Percentiles rank a stretch among this genome's conserved stretches.
These are phyloP conservation scores for Thelephora ganbajun DNA, from an alignment of 768 basidiomycete species.

Conservation along the genomic window DNA sequence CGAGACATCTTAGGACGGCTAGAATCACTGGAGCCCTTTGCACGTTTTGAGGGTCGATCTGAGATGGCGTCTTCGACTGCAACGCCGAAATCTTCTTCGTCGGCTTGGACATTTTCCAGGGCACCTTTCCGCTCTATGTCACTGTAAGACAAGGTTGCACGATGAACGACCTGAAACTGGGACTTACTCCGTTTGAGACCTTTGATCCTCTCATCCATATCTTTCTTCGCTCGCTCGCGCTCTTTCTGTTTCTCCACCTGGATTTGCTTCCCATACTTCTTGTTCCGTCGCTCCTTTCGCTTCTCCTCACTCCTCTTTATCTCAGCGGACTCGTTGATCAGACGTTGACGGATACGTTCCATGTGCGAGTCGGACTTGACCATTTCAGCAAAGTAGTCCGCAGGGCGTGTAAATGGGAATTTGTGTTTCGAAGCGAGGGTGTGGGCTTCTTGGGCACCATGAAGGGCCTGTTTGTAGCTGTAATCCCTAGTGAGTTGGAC, in stretches of 20 bases:
- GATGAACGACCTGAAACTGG: neutral
- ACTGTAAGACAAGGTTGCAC: too few species aligned
- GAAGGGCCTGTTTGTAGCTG: conserved; percentile 93
- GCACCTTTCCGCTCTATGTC: conserved; percentile 70
- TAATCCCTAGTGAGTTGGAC: conserved; percentile 1
- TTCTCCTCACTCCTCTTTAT: conserved; percentile 92
- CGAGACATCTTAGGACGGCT: conserved; percentile 31
- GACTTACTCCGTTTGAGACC: conserved; percentile 79
- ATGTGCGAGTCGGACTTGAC: conserved; percentile 95
- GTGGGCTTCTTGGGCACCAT: conserved; percentile 64
- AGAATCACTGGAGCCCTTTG: conserved; percentile 12
- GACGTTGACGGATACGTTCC: conserved; percentile 84
- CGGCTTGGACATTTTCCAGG: conserved; percentile 49
- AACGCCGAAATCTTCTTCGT: conserved; percentile 70
- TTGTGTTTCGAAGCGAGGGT: conserved; percentile 65
- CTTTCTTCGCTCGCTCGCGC: conserved; percentile 80
- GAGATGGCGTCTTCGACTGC: conserved; percentile 83
- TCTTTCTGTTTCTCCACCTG: conserved; percentile 91
- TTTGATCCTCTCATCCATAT: conserved; percentile 77
- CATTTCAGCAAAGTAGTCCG: conserved; percentile 98
- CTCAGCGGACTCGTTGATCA: conserved; percentile 76
- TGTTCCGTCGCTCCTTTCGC: conserved; percentile 81
- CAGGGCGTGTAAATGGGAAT: conserved; percentile 79
- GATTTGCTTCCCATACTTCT: conserved; percentile 98
- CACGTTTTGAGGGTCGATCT: conserved; percentile 55